Evolutionary conservation across 352 stramenopile species (phyloP).

Genomic region (Globisporangium nodosum): DNA sequence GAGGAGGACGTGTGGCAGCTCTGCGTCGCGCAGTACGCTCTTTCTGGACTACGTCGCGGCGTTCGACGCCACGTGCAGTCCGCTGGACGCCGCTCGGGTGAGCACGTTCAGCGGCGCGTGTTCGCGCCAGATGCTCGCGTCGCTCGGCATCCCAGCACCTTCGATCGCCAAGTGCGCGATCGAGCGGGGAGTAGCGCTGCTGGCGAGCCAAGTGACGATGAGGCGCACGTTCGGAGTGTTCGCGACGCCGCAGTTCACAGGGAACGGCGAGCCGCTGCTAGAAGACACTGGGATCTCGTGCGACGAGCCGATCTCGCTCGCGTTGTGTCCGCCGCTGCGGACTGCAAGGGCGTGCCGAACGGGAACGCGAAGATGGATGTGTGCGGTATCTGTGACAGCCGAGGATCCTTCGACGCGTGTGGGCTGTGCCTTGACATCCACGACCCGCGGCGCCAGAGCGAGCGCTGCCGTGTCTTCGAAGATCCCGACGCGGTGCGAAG

Average conservation of each 20-base stretch:
- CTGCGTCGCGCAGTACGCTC: conserved; percentile 19
- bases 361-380: conserved; percentile 13
- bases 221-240: conserved; percentile 17
- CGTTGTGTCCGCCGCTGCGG: conserved; percentile 1
- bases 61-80: conserved; percentile 20
- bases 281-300: conserved; percentile 3
- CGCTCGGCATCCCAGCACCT: background rate
- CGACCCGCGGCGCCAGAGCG: conserved; percentile 26
- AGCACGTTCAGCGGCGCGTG: conserved; percentile 9
- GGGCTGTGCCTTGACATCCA: conserved; percentile 26
- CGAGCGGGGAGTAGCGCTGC: conserved; percentile 1
- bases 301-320: conserved; percentile 1
- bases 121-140: background rate
- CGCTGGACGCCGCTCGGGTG: conserved; percentile 2
- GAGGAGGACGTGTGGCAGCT: conserved; percentile 23
- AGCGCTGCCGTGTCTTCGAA: conserved; percentile 21
- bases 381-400: conserved; percentile 26
- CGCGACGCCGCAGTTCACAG: conserved; percentile 19
- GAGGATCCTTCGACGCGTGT: conserved; percentile 31
- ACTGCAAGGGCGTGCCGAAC: conserved; percentile 26
- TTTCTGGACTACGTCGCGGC: conserved; percentile 21
- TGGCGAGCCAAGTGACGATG: conserved; percentile 11
- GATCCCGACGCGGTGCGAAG: conserved; percentile 22
- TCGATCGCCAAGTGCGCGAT: background rate
- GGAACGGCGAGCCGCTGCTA: conserved; percentile 22